Base-by-base conservation (phyloP, 805 yeast genomes). In the Schwanniomyces sp. region DNA sequence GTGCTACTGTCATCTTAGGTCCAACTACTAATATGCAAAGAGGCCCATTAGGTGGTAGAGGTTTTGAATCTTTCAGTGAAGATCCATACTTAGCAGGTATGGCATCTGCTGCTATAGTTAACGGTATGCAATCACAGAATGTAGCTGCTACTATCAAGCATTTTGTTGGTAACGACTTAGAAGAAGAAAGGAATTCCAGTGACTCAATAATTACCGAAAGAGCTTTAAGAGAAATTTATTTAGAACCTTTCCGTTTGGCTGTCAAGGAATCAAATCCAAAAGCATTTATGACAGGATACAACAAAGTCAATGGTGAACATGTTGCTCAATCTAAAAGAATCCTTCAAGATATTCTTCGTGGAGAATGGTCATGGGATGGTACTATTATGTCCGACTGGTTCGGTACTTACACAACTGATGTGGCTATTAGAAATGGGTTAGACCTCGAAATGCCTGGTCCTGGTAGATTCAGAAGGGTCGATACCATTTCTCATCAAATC, bases 381-480 rank as follows among this genome's bases (percentile, higher is more conserved):
- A 49, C 61, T 27, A 53, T 63, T 8, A 66, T 66, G 69, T 62
- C 67, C 14, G 71, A 66, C 51, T 66, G 71, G 71, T 61, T 44
- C 43, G 71, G 71, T 3, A 48, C 57, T 10, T 66, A 64, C 50
- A 61, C 70, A 7, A 26, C 61, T 24, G 64, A 63, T 37, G 52
- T 52, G 3, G 56, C 67, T 6, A 53, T 66, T 46, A 58, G 55
- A 43, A 56, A 55, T 46, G 71, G 71, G 3, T 56, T 66, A 47
- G 69, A 65, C 48, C 53, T 66, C 50, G 71, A 66, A 50, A 66
- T 66, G 71, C 71, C 71, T 0, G 71, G 71, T 9, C 67, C 67
- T 11, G 52, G 69, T 2, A 48, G 39, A 18, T 58, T 62, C 45
- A 54, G 71, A 50, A 43, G 40, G 3, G 41, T 43, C 5, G 47